Percentiles rank a stretch among this genome's conserved stretches.
Conservation (phyloP, 2,329 filamentous ascomycete species). For the Spiromastix sp. region DNA sequence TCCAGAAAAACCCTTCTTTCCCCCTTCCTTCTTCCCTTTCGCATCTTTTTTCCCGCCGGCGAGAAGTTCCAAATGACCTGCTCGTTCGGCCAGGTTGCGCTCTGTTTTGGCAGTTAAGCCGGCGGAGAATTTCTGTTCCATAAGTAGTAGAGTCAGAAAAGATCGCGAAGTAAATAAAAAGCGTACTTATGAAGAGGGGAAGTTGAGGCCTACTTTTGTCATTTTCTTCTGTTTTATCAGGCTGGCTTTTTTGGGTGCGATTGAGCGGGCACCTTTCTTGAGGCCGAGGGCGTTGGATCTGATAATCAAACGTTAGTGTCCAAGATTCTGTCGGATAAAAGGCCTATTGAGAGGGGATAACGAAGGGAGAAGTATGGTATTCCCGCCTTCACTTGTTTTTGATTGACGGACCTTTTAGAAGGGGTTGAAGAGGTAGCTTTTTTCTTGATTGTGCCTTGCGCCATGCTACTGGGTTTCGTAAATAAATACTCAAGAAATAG, state of each 20-base stretch:
- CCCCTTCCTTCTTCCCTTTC: slow-evolving; percentile 27
- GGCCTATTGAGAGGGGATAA: not conserved
- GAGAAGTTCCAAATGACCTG: slow-evolving; percentile 60
- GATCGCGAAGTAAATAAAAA: not conserved
- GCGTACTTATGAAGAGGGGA: not conserved
- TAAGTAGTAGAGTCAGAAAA: not conserved
- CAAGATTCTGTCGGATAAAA: slow-evolving; percentile 13
- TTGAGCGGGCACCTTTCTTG: slow-evolving; percentile 50
- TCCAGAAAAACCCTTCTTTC: slow-evolving; percentile 20
- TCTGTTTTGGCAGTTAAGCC: slow-evolving; percentile 59
- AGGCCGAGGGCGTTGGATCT: slow-evolving; percentile 34
- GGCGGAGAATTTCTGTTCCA: slow-evolving; percentile 45
- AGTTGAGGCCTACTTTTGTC: slow-evolving; percentile 41
- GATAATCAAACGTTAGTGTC: too few species aligned
- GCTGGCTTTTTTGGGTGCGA: slow-evolving; percentile 55
- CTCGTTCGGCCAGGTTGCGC: slow-evolving; percentile 53
- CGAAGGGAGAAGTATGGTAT: not conserved
- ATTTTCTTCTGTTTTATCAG: slow-evolving; percentile 52
- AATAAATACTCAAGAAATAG: too few species aligned
- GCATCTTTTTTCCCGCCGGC: slow-evolving; percentile 55
- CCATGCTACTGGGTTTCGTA: too few species aligned
- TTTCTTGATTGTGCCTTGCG: slow-evolving; percentile 41
- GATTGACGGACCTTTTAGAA: slow-evolving; percentile 27
- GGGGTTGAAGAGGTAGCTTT: slow-evolving; percentile 23
- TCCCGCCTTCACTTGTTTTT: too few species aligned